phyloP scores from a whole-genome alignment of 768 basidiomycete genomes.

The Termitomyces sp. region DNA sequence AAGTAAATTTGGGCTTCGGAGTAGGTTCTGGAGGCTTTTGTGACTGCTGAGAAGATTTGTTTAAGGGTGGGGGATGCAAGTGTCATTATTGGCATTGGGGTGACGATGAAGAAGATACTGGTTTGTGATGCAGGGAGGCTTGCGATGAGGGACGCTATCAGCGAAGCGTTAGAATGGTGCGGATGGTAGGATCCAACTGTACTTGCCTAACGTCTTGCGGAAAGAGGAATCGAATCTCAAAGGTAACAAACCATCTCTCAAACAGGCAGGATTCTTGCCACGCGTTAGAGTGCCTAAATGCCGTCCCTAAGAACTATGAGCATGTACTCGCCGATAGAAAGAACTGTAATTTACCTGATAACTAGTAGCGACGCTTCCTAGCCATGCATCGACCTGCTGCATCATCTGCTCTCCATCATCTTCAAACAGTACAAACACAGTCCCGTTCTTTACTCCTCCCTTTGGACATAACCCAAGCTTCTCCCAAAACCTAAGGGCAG shows the following conservation, averaged over 20 bases:
- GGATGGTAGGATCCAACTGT: background rate
- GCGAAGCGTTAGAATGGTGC: background rate
- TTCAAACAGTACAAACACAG: constrained; percentile 65
- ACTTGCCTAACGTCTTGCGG: constrained; percentile 58
- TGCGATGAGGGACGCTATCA: constrained; percentile 44
- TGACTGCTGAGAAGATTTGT: constrained; percentile 58
- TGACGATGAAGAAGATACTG: constrained; percentile 63
- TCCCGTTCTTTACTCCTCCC: constrained; percentile 66
- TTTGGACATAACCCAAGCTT: constrained; percentile 72
- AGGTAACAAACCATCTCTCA: constrained; percentile 53
- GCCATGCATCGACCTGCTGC: constrained; percentile 51
- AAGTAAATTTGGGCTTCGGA: constrained; percentile 52
- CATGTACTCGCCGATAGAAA: constrained; percentile 1
- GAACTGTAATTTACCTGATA: constrained; percentile 49
- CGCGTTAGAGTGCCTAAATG: constrained; percentile 52
- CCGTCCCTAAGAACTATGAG: constrained; percentile 37
- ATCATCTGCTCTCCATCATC: constrained; percentile 45
- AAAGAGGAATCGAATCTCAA: constrained; percentile 61
- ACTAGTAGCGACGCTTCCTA: constrained; percentile 40
- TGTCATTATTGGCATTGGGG: constrained; percentile 55
- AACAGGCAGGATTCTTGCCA: constrained; percentile 42
- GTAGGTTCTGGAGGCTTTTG: constrained; percentile 45
- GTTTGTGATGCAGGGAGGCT: constrained; percentile 30
- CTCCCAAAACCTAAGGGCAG: constrained; percentile 80
- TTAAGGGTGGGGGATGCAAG: constrained; percentile 64